Evolutionary conservation across 139 green algal genomes (phyloP).

Genomic region (Tetratostichococcus sp.): DNA sequence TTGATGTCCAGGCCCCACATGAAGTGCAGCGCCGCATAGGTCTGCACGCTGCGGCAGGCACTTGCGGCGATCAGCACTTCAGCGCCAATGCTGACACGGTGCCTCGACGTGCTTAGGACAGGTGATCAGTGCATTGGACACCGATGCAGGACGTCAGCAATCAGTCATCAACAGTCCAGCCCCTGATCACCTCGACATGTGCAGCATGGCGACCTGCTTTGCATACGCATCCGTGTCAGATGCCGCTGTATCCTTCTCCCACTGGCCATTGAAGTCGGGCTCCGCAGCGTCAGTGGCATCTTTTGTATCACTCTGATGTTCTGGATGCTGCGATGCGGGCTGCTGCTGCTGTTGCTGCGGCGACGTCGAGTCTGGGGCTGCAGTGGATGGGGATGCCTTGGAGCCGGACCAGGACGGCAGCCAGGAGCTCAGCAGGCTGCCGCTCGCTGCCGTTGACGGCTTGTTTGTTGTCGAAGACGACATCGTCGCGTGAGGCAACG

Average conservation of each 20-base stretch:
- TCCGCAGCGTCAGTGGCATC: background rate
- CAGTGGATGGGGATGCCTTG: background rate
- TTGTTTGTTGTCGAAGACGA: too few relatives aligned
- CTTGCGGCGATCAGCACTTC: too few relatives aligned
- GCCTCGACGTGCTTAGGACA: too few relatives aligned
- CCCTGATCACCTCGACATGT: background rate
- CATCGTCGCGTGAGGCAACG: too few relatives aligned
- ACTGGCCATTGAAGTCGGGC: background rate
- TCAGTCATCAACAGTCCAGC: too few relatives aligned
- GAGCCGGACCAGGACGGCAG: background rate
- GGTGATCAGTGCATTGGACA: too few relatives aligned
- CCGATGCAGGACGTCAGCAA: too few relatives aligned
- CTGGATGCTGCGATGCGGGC: too few relatives aligned
- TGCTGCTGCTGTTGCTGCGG: background rate
- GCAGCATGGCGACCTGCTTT: background rate
- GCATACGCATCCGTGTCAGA: background rate
- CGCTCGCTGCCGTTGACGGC: background rate
- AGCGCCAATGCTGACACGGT: too few relatives aligned
- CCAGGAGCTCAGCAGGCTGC: background rate
- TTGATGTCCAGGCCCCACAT: conserved; percentile 1
- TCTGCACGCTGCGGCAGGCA: background rate
- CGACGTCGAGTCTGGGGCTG: too few relatives aligned
- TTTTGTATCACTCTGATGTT: too few relatives aligned
- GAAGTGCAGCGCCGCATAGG: background rate
- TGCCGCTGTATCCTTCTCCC: background rate